Evolutionary conservation across 2,329 filamentous ascomycete species (phyloP).

Genomic region (Seiridium unicorne): DNA sequence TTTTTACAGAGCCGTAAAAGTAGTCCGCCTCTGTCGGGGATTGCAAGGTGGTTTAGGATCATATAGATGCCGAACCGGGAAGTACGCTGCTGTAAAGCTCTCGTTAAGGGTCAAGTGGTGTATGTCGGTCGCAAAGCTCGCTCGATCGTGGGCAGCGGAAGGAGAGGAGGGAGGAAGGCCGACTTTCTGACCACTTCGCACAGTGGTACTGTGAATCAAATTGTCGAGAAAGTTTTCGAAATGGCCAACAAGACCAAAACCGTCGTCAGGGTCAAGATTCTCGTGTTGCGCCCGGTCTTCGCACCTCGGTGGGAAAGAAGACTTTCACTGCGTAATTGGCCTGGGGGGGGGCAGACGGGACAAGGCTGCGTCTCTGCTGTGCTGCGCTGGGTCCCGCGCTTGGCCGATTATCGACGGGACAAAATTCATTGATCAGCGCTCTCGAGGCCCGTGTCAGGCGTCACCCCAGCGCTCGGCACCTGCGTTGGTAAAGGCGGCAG

Average conservation of each 20-base stretch:
- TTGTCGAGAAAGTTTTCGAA: background rate
- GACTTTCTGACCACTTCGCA: background rate
- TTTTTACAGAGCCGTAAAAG: too few species aligned
- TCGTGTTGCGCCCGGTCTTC: background rate
- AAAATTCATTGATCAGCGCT: background rate
- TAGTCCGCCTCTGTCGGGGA: background rate
- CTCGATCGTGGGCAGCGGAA: background rate
- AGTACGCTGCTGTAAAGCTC: background rate
- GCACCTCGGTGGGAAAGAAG: conserved; percentile 1
- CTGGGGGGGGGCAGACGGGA: background rate
- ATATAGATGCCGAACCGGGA: background rate
- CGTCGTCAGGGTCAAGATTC: background rate
- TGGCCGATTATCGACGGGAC: conserved; percentile 6
- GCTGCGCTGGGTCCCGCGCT: conserved; percentile 3
- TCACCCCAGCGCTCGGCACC: background rate
- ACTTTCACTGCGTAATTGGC: conserved; percentile 7
- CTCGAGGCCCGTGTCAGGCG: background rate
- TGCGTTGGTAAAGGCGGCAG: background rate
- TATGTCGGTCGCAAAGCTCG: background rate
- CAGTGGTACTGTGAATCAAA: background rate
- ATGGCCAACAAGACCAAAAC: background rate
- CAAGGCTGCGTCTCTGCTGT: conserved; percentile 1
- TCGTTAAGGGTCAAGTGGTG: background rate
- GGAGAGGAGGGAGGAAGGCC: background rate
- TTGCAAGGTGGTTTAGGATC: background rate